Base-by-base conservation (phyloP, 2,329 filamentous ascomycete genomes). In the Exophiala spinifera region DNA sequence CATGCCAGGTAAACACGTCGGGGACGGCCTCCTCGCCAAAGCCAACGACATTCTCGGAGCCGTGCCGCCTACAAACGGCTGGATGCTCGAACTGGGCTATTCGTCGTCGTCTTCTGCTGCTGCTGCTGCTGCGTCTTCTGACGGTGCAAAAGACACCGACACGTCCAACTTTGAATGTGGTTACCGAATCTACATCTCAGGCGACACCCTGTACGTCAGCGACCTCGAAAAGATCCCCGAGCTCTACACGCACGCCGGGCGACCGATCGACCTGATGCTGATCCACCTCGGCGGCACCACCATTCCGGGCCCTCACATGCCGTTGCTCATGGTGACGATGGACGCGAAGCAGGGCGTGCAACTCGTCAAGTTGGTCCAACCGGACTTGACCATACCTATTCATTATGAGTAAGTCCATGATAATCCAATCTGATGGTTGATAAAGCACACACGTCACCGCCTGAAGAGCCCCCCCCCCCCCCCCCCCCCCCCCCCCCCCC, bases 311-410 rank as follows among this genome's bases (percentile, higher is more conserved):
- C 81, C 82, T 0, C 73, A 75, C 4, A 62, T 83, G 66, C 81
- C 82, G 42, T 67, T 86, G 56, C 55, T 86, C 20, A 86, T 86
- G 83, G 80, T 86, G 2, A 87, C 83, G 0, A 87, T 87, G 83
- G 83, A 87, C 66, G 83, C 79, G 19, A 74, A 77, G 63, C 80
- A 86, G 66, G 83, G 83, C 0, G 61, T 87, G 23, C 70, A 84
- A 68, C 65, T 87, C 57, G 79, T 87, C 66, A 70, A 74, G 61
- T 61, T 86, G 53, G 77, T 87, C 28, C 70, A 81, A 25, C 81
- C 83, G 15, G 79, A 84, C 20, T 52, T 86, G 46, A 85, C 81
- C 4, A 80, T 87, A 42, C 83, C 83, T 3, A 79, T 86, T 34
- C 82, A 86, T 64, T 85, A 76, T 63, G 82, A 86, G 69, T 70